Conservation (phyloP, 805 yeast species). For the Saccharomyces paradoxus region DNA sequence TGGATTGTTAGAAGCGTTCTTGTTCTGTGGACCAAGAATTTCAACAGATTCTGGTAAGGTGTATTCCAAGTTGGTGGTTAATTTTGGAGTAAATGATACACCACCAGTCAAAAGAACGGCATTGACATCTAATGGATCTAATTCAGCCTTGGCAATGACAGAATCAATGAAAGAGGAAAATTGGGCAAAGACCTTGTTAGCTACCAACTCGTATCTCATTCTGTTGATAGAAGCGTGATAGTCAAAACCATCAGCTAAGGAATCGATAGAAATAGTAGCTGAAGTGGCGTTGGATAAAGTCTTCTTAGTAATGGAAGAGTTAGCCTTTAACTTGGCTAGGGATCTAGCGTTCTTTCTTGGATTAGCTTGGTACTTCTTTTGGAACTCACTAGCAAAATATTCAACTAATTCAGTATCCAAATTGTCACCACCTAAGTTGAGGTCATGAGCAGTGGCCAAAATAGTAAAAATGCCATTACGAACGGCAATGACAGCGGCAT, state of each 20-base stretch:
- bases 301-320: conserved; percentile 77
- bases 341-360: conserved; percentile 79
- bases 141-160: conserved; percentile 70
- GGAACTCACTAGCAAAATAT: conserved; percentile 85
- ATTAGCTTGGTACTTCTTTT: conserved; percentile 75
- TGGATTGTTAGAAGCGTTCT: conserved; percentile 75
- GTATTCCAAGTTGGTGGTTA: conserved; percentile 62
- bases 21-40: conserved; percentile 67
- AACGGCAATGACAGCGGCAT: conserved; percentile 86
- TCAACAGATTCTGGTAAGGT: conserved; percentile 69
- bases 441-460: conserved; percentile 76
- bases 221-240: conserved; percentile 90
- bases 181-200: conserved; percentile 66
- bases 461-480: conserved; percentile 92
- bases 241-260: conserved; percentile 88
- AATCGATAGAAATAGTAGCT: conserved; percentile 88
- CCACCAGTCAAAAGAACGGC: conserved; percentile 94
- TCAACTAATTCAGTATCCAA: conserved; percentile 76
- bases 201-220: conserved; percentile 83
- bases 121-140: conserved; percentile 79
- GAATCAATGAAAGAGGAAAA: conserved; percentile 70
- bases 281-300: conserved; percentile 84
- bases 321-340: conserved; percentile 77
- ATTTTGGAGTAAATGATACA: conserved; percentile 83
- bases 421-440: conserved; percentile 77